These are phyloP conservation scores for Fagus crenata DNA, from an alignment of 306 rosid genomes.

Conservation along the genomic window DNA sequence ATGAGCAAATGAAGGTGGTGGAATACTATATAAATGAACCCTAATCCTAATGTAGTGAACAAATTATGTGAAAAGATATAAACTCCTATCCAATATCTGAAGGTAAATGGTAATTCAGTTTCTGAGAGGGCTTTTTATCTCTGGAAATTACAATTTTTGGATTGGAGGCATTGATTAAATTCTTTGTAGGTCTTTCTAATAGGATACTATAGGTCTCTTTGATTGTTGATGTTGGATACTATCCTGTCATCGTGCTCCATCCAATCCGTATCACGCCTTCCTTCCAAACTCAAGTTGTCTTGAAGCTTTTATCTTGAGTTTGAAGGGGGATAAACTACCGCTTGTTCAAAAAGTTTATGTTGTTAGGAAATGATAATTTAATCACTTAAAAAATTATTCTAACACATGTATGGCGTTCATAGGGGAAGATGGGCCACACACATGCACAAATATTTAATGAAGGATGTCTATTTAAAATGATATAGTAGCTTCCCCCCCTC, in stretches of 20 bases:
- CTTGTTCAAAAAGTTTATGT: too few species aligned
- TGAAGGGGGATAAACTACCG: too few species aligned
- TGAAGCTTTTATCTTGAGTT: too few species aligned
- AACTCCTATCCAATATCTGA: too few species aligned
- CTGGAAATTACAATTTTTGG: neutral
- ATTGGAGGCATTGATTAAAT: neutral
- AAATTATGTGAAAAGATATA: too few species aligned
- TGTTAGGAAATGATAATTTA: too few species aligned
- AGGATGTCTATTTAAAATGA: neutral
- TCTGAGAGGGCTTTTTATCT: neutral
- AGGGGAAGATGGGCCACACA: too few species aligned
- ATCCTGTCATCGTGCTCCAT: too few species aligned
- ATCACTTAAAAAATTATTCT: too few species aligned
- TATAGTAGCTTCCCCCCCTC: neutral
- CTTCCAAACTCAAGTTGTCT: too few species aligned
- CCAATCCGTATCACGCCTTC: too few species aligned
- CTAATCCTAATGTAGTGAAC: neutral
- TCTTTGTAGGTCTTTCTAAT: neutral
- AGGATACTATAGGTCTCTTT: neutral
- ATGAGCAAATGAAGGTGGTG: neutral
- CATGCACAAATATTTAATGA: neutral
- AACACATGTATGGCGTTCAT: too few species aligned
- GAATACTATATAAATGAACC: neutral
- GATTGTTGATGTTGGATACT: neutral
- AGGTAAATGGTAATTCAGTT: neutral